Evolutionary conservation across 1,139 yeast species (phyloP), one percentile per base, ranked within the genome.

Genomic region (Scheffersomyces parashehatae): DNA sequence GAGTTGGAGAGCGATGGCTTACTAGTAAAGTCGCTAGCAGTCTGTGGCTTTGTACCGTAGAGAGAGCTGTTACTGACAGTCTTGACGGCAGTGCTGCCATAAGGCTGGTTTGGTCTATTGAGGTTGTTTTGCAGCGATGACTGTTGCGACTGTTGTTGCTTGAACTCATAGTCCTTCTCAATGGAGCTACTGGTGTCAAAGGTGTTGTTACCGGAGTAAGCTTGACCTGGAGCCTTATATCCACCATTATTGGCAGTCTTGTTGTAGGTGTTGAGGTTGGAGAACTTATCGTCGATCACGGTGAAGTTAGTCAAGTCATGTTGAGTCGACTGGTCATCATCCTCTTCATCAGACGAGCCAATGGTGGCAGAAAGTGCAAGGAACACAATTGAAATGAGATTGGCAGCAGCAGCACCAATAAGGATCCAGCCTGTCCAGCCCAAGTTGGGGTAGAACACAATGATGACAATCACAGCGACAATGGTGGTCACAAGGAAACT

Each of bases 391-490:
- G 77, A 61, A 14, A 70, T 47, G 46, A 85, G 60, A 39, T 75
- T 70, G 37, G 82, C 65, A 1, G 75, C 85, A 2, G 88, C 84
- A 2, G 87, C 73, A 1, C 86, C 89, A 31, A 85, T 70, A 45
- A 83, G 67, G 30, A 83, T 64, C 91, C 91, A 85, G 5, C 84
- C 77, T 35, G 82, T 73, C 90, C 90, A 85, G 9, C 75, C 68
- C 34, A 83, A 69, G 52, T 82, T 70, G 4, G 93, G 93, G 50
- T 74, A 75, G 58, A 82, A 85, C 14, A 81, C 67, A 42, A 86
- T 55, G 20, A 84, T 71, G 6, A 73, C 73, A 16, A 82, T 73
- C 7, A 85, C 62, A 46, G 86, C 77, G 14, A 77, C 65, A 30
- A 84, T 53, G 3, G 83, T 67, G 3, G 86, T 68, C 7, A 78